Conservation (phyloP, 2,329 filamentous ascomycete genomes). For the Amauroascus niger region DNA sequence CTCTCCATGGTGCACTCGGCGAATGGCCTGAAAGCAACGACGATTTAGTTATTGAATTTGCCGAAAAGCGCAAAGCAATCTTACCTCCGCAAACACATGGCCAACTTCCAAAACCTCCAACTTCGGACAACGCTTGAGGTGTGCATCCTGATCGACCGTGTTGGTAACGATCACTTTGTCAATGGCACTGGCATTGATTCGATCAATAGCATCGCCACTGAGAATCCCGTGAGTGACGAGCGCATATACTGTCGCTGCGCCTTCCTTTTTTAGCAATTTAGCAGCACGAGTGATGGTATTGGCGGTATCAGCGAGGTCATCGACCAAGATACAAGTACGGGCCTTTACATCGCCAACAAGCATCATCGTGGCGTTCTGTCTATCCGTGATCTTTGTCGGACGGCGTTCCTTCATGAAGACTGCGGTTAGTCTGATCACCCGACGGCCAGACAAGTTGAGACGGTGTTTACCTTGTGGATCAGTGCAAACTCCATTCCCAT, state of each 20-base stretch:
- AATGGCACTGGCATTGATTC: conserved; percentile 84
- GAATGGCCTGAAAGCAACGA: conserved; percentile 55
- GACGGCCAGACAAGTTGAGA: conserved; percentile 2
- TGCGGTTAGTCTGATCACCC: conserved; percentile 21
- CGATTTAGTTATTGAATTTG: conserved; percentile 23
- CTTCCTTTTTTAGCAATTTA: conserved; percentile 90
- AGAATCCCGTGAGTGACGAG: conserved; percentile 91
- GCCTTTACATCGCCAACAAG: conserved; percentile 76
- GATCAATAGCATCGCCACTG: conserved; percentile 85
- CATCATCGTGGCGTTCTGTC: conserved; percentile 80
- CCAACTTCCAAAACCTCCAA: conserved; percentile 86
- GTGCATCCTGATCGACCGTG: conserved; percentile 79
- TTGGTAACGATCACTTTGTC: conserved; percentile 95
- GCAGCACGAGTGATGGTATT: conserved; percentile 96
- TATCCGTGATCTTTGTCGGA: conserved; percentile 75
- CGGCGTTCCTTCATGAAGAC: conserved; percentile 59
- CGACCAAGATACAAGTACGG: conserved; percentile 78
- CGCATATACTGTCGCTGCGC: conserved; percentile 79
- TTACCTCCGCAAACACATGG: conserved; percentile 75
- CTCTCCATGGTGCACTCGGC: conserved; percentile 92
- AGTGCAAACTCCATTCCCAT: conserved; percentile 92
- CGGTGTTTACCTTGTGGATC: conserved; percentile 75
- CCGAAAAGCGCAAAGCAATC: conserved; percentile 15
- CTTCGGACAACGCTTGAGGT: conserved; percentile 69
- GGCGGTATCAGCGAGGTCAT: conserved; percentile 89